Percentiles rank a stretch among this genome's conserved stretches.
Evolutionary conservation across 2,329 filamentous ascomycete species (phyloP).

Genomic region (Stachybotrys chartarum): DNA sequence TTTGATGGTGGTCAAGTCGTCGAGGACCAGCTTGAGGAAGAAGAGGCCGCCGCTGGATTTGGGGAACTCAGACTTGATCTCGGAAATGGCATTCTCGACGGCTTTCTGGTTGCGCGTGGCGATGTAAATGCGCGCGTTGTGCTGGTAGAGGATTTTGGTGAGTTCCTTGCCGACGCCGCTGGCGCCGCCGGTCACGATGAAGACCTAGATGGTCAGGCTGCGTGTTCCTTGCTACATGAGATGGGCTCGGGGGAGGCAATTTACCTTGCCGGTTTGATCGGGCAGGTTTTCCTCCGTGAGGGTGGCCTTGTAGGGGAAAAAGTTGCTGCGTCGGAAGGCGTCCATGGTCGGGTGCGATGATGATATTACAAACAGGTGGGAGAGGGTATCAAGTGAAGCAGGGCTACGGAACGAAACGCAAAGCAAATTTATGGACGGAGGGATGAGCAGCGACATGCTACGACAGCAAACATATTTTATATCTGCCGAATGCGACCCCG

Average conservation of each 20-base stretch:
- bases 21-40: conserved; percentile 18
- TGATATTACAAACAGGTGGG: not conserved
- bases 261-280: conserved; percentile 6
- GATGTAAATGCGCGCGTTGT: conserved; percentile 41
- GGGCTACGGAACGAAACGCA: no score
- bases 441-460: no score
- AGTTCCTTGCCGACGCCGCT: conserved; percentile 35
- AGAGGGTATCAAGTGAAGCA: not conserved
- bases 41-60: not conserved
- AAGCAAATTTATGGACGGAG: no score
- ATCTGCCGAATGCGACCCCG: no score
- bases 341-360: not conserved
- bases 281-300: conserved; percentile 6
- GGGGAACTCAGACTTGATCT: not conserved
- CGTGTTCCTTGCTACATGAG: not conserved
- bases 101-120: conserved; percentile 26
- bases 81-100: not conserved
- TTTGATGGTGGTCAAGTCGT: conserved; percentile 23
- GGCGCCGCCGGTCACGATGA: conserved; percentile 33
- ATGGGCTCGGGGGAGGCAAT: not conserved
- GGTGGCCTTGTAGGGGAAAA: conserved; percentile 4
- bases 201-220: conserved; percentile 4
- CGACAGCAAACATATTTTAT: no score
- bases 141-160: conserved; percentile 37
- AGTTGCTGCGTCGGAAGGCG: conserved; percentile 1